A percentile compares a stretch with the other conserved stretches of the same genome.
phyloP scores from a whole-genome alignment of 1,284 basidiomycete species.

The Leccinum insigne region DNA sequence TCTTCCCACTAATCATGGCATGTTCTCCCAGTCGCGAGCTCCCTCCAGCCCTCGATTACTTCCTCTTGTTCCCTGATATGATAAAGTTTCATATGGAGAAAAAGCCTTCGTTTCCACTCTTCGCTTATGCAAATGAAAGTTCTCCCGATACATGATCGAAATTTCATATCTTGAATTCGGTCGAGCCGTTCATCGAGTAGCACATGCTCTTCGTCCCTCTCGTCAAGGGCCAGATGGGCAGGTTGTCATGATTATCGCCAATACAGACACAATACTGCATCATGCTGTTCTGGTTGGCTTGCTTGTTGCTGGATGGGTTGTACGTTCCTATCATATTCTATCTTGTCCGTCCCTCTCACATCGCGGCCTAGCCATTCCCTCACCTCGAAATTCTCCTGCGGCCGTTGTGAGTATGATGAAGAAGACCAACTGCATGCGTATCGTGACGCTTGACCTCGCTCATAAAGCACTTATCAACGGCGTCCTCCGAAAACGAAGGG shows the following conservation, averaged over 20 bases:
- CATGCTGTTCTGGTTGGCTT: constrained; percentile 33
- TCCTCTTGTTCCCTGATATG: constrained; percentile 25
- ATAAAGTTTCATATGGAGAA: constrained; percentile 33
- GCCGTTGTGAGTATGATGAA: constrained; percentile 34
- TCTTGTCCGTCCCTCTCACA: neutral
- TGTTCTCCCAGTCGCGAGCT: neutral
- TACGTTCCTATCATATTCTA: constrained; percentile 5
- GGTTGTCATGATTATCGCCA: constrained; percentile 36
- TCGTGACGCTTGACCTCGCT: constrained; percentile 31
- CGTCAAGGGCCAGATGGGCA: constrained; percentile 24
- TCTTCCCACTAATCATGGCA: neutral
- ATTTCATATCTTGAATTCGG: constrained; percentile 33
- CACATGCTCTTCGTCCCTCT: constrained; percentile 30
- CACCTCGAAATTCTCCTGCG: constrained; percentile 33
- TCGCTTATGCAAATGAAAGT: constrained; percentile 18
- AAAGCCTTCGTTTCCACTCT: constrained; percentile 27
- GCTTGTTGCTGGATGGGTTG: constrained; percentile 33
- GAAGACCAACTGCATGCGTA: constrained; percentile 30
- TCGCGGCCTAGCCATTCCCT: constrained; percentile 33
- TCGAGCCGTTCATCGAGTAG: constrained; percentile 34
- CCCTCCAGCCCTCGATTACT: constrained; percentile 27
- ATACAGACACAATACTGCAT: constrained; percentile 36
- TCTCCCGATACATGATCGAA: constrained; percentile 10
- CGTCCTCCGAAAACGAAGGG: constrained; percentile 13
- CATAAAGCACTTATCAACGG: constrained; percentile 29